A percentile compares a stretch with the other conserved stretches of the same genome.
These are phyloP conservation scores for Polytrichum commune DNA, from an alignment of 225 moss, liverwort and hornwort species.

Conservation along the genomic window DNA sequence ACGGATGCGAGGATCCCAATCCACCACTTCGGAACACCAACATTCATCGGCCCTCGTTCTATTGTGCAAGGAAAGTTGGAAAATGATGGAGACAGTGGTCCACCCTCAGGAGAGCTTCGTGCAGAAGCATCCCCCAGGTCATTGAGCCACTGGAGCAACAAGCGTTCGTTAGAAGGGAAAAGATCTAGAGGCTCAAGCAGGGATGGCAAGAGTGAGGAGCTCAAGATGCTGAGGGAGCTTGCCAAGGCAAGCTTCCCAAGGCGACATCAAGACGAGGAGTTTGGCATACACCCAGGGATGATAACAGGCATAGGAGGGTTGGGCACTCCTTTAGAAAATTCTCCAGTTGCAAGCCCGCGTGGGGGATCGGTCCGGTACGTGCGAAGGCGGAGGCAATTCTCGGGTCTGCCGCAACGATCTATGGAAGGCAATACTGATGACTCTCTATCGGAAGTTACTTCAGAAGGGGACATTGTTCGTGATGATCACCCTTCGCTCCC, in stretches of 20 bases:
- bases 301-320: not conserved
- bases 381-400: conserved; percentile 28
- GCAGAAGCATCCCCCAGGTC: conserved; percentile 34
- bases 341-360: conserved; percentile 47
- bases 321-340: conserved; percentile 32
- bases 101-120: conserved; percentile 31
- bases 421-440: conserved; percentile 28
- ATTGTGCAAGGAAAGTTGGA: conserved; percentile 46
- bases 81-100: conserved; percentile 24
- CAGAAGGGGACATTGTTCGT: conserved; percentile 40
- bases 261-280: conserved; percentile 46
- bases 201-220: conserved; percentile 61
- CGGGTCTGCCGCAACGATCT: conserved; percentile 27
- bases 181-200: conserved; percentile 44
- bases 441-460: conserved; percentile 31
- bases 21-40: conserved; percentile 49
- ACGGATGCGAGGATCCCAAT: conserved; percentile 33
- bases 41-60: conserved; percentile 46
- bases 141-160: conserved; percentile 52
- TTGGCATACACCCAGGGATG: conserved; percentile 32
- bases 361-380: conserved; percentile 20
- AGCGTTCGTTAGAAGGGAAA: conserved; percentile 56
- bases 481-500: conserved; percentile 37
- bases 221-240: conserved; percentile 74
- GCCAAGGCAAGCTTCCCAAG: conserved; percentile 79